A percentile compares a stretch with the other conserved stretches of the same genome.
Evolutionary conservation across 495 filamentous ascomycete genomes (phyloP).

Genomic region (Tuber brumale): DNA sequence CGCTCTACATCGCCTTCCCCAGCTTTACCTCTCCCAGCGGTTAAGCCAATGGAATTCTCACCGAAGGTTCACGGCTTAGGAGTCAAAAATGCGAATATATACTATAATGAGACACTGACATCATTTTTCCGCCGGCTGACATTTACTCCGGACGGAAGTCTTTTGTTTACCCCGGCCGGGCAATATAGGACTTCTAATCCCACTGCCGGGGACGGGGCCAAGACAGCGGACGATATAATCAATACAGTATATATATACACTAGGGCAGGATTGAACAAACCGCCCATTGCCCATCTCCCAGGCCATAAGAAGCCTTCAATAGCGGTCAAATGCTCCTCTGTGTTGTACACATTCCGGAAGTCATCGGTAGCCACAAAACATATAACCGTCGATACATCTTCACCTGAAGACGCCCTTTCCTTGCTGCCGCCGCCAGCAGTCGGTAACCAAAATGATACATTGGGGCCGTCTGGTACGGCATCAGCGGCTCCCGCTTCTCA

Average conservation of each 20-base stretch:
- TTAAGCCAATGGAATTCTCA: constrained; percentile 88
- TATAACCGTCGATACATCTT: constrained; percentile 90
- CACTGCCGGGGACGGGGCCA: constrained; percentile 58
- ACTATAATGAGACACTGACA: constrained; percentile 94
- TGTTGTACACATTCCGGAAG: constrained; percentile 76
- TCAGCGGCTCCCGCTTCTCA: constrained; percentile 49
- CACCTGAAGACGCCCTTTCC: constrained; percentile 72
- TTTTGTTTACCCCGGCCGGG: constrained; percentile 91
- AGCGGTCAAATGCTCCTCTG: constrained; percentile 85
- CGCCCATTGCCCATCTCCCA: constrained; percentile 93
- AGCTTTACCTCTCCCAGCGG: constrained; percentile 86
- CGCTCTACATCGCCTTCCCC: constrained; percentile 93
- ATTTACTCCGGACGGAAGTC: constrained; percentile 89
- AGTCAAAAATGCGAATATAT: constrained; percentile 78
- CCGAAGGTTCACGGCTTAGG: constrained; percentile 66
- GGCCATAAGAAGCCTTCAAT: constrained; percentile 98
- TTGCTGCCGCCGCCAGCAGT: constrained; percentile 70
- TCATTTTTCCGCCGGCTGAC: constrained; percentile 94
- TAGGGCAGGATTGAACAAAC: constrained; percentile 90
- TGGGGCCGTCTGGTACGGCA: constrained; percentile 68
- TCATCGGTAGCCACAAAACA: constrained; percentile 64
- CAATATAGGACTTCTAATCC: constrained; percentile 82
- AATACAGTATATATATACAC: constrained; percentile 99
- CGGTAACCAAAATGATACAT: constrained; percentile 54
- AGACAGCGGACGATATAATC: constrained; percentile 73